Base-by-base conservation (phyloP, 2,329 filamentous ascomycete species). In the Penicillium nordicum region DNA sequence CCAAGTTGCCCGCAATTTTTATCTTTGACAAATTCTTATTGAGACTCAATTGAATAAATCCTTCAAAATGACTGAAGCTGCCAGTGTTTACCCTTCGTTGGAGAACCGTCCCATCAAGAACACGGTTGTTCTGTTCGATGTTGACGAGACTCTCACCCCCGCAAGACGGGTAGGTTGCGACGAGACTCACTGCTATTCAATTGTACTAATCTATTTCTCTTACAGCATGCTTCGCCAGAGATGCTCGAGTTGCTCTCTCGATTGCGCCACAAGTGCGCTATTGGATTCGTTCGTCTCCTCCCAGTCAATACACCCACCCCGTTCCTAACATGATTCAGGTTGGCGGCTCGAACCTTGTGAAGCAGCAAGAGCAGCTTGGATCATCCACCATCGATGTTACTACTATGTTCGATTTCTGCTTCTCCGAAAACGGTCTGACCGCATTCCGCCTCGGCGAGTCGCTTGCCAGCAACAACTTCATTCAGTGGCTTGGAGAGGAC, bases 331-430 rank as follows among this genome's bases (percentile, higher is more conserved):
- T 34, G 32, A 23, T 56, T 27, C 51, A 79, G 76, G 76, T 97
- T 59, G 94, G 94, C 69, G 94, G 94, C 73, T 94, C 89, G 68
- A 89, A 97, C 81, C 84, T 96, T 61, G 79, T 76, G 73, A 97
- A 99, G 81, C 94, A 97, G 78, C 91, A 97, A 77, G 94, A 97
- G 77, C 93, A 97, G 79, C 84, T 97, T 60, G 92, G 92, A 73
- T 82, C 84, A 4, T 74, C 83, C 27, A 78, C 82, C 56, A 82
- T 88, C 65, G 74, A 80, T 66, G 93, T 97, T 59, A 92, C 87
- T 50, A 81, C 85, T 60, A 86, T 97, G 69, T 99, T 99, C 81
- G 94, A 99, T 81, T 99, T 90, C 80, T 94, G 89, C 84, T 99
- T 99, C 80, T 82, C 92, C 57, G 94, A 99, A 80, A 99, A 99